Evolutionary conservation across 306 rosid genomes (phyloP).

Genomic region (Fragaria nilgerrensis): DNA sequence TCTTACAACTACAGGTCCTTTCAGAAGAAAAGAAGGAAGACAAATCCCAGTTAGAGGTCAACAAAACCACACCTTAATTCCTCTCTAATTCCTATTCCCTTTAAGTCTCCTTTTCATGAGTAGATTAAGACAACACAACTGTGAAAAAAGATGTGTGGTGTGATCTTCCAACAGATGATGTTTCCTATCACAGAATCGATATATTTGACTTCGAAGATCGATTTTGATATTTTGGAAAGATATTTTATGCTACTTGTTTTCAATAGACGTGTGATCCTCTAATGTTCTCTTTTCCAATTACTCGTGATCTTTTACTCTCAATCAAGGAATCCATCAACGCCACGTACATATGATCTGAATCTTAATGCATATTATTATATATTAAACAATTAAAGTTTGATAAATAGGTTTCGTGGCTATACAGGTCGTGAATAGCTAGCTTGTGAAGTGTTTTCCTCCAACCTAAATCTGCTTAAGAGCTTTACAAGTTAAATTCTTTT

Average conservation of each 20-base stretch:
- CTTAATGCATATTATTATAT: background rate
- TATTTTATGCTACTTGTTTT: background rate
- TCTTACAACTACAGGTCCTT: background rate
- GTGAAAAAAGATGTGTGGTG: background rate
- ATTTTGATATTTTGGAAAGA: slow-evolving; percentile 3
- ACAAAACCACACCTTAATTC: background rate
- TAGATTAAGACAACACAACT: background rate
- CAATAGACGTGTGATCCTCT: background rate
- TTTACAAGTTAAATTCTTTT: no score
- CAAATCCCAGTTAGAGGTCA: background rate
- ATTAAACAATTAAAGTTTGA: background rate
- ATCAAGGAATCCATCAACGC: background rate
- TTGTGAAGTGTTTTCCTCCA: no score
- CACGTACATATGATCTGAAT: background rate
- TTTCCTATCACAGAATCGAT: background rate
- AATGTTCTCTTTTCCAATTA: background rate
- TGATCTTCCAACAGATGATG: background rate
- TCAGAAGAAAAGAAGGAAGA: background rate
- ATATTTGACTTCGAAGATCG: background rate
- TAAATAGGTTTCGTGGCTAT: no score
- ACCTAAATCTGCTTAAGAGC: no score
- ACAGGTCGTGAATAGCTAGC: no score
- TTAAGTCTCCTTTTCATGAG: background rate
- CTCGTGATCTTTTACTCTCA: background rate
- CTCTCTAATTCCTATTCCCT: background rate